Evolutionary conservation across 768 basidiomycete species (phyloP), one percentile per base, ranked within the genome.

Genomic region (Cyathus striatus): DNA sequence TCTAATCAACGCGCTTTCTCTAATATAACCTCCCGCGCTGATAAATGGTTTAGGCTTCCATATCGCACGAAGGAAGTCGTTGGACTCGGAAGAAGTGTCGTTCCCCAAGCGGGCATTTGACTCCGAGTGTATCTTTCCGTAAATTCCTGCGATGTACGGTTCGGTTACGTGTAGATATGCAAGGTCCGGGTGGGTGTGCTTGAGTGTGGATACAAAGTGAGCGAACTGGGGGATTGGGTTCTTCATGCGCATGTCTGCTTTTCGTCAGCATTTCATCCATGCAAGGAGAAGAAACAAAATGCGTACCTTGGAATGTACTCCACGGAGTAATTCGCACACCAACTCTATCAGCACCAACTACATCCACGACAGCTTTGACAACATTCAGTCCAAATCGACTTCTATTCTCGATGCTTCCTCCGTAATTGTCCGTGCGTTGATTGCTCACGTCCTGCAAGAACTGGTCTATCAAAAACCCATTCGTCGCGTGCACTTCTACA

Each of bases 331-430:
- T 30, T 6, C 83, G 69, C 33, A 87, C 62, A 0, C 63, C 79
- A 1, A 75, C 68, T 14, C 68, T 68, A 17, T 76, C 70, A 20
- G 65, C 56, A 0, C 86, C 85, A 26, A 86, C 59, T 1, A 12
- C 18, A 13, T 24, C n/a, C 20, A 24, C 70, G 4, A 84, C 60
- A 6, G 79, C 78, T 25, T 79, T 74, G 13, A 79, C 69, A 37
- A 83, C 66, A 53, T 83, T 74, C 3, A 82, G 60, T 5, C 69
- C 66, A 35, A 88, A 65, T 12, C 81, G 66, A 16, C 63, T 69
- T 25, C 83, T 69, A 50, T 81, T 83, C 57, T 84, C 80, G 41
- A 85, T 69, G 46, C 68, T 72, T 1, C 84, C 83, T 1, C 82
- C 82, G 49, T 82, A 86, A 48, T 73, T 68, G 55, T 83, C 81